Conservation (phyloP, 371 early-diverging fungal genomes). For the Batrachochytrium dendrobatidis region DNA sequence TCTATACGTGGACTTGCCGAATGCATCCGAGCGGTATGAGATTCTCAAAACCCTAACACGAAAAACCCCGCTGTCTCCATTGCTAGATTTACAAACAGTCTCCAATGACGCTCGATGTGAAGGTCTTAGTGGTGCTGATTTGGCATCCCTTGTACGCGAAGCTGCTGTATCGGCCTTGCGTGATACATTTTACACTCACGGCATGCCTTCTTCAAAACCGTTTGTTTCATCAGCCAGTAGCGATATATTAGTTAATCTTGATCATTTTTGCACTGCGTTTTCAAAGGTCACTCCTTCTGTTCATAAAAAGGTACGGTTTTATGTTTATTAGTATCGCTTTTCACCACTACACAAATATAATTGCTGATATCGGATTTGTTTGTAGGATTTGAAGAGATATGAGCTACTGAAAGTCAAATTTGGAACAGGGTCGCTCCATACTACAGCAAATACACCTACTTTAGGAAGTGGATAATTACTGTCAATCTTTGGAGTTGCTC, state of each 20-base stretch:
- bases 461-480: no score
- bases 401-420: constrained; percentile 51
- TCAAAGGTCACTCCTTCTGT: constrained; percentile 78
- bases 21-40: constrained; percentile 71
- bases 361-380: constrained; percentile 27
- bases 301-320: constrained; percentile 44
- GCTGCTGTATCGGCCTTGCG: constrained; percentile 81
- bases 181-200: constrained; percentile 29
- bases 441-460: no score
- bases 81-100: constrained; percentile 64
- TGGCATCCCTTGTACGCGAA: constrained; percentile 85
- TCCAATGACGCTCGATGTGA: constrained; percentile 69
- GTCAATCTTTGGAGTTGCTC: no score
- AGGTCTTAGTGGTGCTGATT: constrained; percentile 92
- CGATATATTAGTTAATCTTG: constrained; percentile 50
- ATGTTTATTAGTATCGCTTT: not conserved
- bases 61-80: constrained; percentile 78
- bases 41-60: constrained; percentile 76
- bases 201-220: not conserved
- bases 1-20: constrained; percentile 93
- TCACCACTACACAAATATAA: constrained; percentile 24
- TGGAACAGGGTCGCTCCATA: constrained; percentile 22
- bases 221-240: not conserved
- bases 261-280: constrained; percentile 77
- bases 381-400: constrained; percentile 47